Evolutionary conservation across 208 protist species (phyloP), one percentile per base, ranked within the genome.

Genomic region (Crithidia thermophila): DNA sequence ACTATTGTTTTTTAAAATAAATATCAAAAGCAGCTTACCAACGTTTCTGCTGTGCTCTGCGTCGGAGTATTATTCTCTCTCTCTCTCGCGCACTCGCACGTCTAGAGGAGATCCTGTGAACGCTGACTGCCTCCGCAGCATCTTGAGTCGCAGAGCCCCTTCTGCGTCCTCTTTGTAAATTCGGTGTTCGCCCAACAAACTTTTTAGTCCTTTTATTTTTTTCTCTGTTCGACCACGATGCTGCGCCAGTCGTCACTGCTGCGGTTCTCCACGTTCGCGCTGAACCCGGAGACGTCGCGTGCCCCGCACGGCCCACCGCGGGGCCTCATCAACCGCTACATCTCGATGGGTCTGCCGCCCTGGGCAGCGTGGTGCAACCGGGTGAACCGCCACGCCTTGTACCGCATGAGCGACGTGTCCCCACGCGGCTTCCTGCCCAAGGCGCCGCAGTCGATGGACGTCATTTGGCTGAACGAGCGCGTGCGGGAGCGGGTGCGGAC

Each of bases 301-400:
- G 84, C 87, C 0, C 89, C 91, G 16, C 88, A 94, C 66, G 91
- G 91, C 9, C 85, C 87, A 0, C 88, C 88, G 13, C 85, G 91
- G 6, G 91, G 91, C 79, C 78, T 94, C 4, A 81, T 97, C 33
- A 97, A 97, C 60, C 87, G 91, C 31, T 94, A 93, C 63, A 72
- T 97, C 50, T 92, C 91, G 20, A 92, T 94, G 85, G 91, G 91
- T 20, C 77, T 97, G 33, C 91, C 91, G 1, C 91, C 91, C 21
- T 97, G 91, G 91, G 91, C 91, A 43, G 91, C 91, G 40, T 97
- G 88, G 87, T 94, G 88, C 65, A 93, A 92, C 60, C 78, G 82
- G 14, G 79, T 97, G 6, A 93, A 93, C 72, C 83, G 87, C 21
- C 83, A 94, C 55, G 68, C 88, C 11, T 77, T 93, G 33, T 97